These are phyloP conservation scores for Aspergillus bridgeri DNA, from an alignment of 495 filamentous ascomycete species.

Conservation along the genomic window DNA sequence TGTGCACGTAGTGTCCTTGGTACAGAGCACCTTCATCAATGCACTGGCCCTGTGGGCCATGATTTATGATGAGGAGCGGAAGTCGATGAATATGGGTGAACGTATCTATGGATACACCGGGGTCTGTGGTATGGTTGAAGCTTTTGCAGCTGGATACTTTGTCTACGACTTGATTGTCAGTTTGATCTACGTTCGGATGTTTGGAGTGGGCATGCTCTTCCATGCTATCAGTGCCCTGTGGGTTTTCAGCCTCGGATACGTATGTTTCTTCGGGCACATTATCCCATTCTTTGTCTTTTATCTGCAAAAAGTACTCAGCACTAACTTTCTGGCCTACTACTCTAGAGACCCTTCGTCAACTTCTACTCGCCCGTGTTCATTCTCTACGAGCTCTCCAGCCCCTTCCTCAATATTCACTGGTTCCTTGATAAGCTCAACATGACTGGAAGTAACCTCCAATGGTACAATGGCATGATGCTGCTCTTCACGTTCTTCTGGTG, in stretches of 20 bases:
- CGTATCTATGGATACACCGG: conserved; percentile 92
- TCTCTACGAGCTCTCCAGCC: conserved; percentile 94
- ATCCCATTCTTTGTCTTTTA: not conserved
- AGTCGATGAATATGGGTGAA: conserved; percentile 64
- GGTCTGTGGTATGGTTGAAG: conserved; percentile 75
- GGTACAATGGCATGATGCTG: conserved; percentile 76
- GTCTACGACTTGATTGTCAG: conserved; percentile 86
- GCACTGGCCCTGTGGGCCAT: conserved; percentile 78
- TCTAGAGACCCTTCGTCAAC: conserved; percentile 75
- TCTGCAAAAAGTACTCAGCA: not conserved
- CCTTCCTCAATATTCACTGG: conserved; percentile 97
- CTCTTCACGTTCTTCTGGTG: conserved; percentile 75
- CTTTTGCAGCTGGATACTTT: conserved; percentile 90
- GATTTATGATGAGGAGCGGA: conserved; percentile 70
- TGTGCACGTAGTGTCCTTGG: conserved; percentile 90
- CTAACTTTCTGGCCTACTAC: not conserved
- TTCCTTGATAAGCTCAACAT: conserved; percentile 97
- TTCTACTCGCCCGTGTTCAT: conserved; percentile 90
- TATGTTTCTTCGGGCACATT: conserved; percentile 50
- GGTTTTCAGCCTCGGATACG: conserved; percentile 90
- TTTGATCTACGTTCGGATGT: conserved; percentile 65
- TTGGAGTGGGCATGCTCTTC: conserved; percentile 84
- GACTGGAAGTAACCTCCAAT: conserved; percentile 77
- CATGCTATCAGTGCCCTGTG: conserved; percentile 81
- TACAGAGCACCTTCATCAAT: conserved; percentile 81